Conservation (phyloP, 108 stramenopile genomes). For the Nitzschia sp. region DNA sequence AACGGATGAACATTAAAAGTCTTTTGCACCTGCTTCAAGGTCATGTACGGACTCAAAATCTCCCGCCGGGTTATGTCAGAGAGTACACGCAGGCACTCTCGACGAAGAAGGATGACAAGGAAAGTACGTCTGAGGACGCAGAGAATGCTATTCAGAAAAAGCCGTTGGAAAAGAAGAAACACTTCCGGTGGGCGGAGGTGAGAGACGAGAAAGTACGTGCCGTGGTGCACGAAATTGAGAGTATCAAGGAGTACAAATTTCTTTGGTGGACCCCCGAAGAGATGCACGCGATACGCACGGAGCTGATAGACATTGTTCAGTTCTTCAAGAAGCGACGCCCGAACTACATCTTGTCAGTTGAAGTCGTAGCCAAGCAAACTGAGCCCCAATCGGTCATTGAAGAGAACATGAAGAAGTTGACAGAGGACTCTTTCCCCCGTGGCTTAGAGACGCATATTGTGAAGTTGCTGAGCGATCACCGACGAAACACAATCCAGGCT, state of each 20-base stretch:
- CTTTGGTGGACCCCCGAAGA: constrained; percentile 31
- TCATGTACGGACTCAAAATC: constrained; percentile 14
- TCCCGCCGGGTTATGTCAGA: background rate
- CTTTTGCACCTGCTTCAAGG: constrained; percentile 33
- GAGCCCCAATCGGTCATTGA: constrained; percentile 8
- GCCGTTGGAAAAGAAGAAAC: constrained; percentile 13
- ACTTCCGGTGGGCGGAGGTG: constrained; percentile 32
- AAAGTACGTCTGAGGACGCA: background rate
- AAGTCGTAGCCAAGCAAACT: constrained; percentile 16
- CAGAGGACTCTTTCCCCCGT: constrained; percentile 26
- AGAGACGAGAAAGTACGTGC: constrained; percentile 8
- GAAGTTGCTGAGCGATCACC: constrained; percentile 18
- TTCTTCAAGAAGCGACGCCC: constrained; percentile 27
- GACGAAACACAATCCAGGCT: constrained; percentile 21
- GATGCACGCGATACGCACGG: constrained; percentile 22
- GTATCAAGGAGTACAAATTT: constrained; percentile 19
- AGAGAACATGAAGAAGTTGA: constrained; percentile 26
- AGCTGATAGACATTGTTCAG: constrained; percentile 22
- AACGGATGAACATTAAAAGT: constrained; percentile 21
- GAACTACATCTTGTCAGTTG: constrained; percentile 24
- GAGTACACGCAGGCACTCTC: background rate
- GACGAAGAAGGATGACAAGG: background rate
- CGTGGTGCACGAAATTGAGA: constrained; percentile 12
- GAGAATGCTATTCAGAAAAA: background rate
- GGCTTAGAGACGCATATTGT: constrained; percentile 39